phyloP scores from a whole-genome alignment of 768 basidiomycete species.

The Suillus fuscotomentosus region DNA sequence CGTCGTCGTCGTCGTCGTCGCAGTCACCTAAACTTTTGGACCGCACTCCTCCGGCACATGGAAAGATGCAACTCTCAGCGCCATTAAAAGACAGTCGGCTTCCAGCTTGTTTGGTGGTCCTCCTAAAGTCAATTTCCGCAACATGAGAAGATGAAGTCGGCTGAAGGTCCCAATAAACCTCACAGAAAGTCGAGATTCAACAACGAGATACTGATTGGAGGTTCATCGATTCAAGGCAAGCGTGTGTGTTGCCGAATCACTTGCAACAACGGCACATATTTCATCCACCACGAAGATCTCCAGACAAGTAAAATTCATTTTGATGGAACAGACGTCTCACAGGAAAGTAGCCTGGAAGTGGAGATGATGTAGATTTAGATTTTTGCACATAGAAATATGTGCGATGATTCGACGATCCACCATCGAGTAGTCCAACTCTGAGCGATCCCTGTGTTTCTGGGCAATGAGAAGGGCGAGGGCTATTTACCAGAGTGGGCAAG shows the following conservation, averaged over 20 bases:
- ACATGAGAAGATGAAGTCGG: not conserved
- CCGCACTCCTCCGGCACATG: not conserved
- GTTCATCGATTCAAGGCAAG: not conserved
- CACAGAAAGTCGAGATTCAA: not conserved
- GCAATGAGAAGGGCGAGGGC: too few species aligned
- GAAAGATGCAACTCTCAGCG: not conserved
- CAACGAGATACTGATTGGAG: not conserved
- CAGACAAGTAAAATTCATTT: too few species aligned
- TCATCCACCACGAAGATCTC: not conserved
- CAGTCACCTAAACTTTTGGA: not conserved
- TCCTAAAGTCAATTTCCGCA: not conserved
- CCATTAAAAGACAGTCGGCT: not conserved
- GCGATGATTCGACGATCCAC: not conserved
- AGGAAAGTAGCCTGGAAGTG: not conserved
- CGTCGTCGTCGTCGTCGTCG: not conserved
- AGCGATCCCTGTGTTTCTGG: too few species aligned
- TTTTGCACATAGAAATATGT: too few species aligned
- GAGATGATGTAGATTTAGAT: not conserved
- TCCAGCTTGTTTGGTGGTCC: not conserved
- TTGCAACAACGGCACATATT: not conserved
- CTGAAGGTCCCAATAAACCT: not conserved
- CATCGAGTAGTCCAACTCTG: too few species aligned
- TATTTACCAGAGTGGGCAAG: too few species aligned
- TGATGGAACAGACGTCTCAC: too few species aligned
- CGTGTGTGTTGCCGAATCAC: not conserved